These are phyloP conservation scores for Quercus phellos DNA, from an alignment of 331 rosid species.

Conservation along the genomic window DNA sequence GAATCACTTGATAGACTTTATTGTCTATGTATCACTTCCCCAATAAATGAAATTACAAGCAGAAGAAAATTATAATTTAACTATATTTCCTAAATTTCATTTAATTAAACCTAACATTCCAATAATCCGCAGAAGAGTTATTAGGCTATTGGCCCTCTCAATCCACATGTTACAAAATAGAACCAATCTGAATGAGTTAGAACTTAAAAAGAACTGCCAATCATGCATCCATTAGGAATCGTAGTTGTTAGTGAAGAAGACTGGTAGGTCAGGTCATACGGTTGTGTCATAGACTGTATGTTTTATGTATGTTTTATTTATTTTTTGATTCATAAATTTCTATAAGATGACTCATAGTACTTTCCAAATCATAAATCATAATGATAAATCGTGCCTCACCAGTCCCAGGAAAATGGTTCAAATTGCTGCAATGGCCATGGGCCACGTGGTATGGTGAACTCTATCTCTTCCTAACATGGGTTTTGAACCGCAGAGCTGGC, in stretches of 20 bases:
- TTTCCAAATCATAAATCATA: background rate
- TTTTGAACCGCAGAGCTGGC: slow-evolving; percentile 33
- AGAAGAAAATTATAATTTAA: background rate
- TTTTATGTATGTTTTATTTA: too few relatives aligned
- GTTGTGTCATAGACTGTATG: background rate
- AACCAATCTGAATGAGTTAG: background rate
- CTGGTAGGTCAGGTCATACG: background rate
- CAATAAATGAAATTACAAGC: background rate
- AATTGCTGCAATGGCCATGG: slow-evolving; percentile 20
- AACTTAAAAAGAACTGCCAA: background rate
- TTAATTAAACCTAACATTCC: background rate
- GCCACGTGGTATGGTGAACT: slow-evolving; percentile 9
- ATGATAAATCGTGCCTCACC: background rate
- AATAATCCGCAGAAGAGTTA: too few relatives aligned
- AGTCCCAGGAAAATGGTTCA: background rate
- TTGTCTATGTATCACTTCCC: background rate
- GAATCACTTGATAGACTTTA: background rate
- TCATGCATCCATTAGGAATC: background rate
- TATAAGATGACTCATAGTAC: background rate
- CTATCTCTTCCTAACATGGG: background rate
- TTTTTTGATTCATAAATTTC: too few relatives aligned
- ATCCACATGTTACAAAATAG: too few relatives aligned
- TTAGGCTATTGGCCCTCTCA: too few relatives aligned
- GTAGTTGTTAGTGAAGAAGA: background rate
- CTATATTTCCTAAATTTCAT: background rate